Conservation (phyloP, 2,329 filamentous ascomycete genomes). For the Fusarium begoniae region DNA sequence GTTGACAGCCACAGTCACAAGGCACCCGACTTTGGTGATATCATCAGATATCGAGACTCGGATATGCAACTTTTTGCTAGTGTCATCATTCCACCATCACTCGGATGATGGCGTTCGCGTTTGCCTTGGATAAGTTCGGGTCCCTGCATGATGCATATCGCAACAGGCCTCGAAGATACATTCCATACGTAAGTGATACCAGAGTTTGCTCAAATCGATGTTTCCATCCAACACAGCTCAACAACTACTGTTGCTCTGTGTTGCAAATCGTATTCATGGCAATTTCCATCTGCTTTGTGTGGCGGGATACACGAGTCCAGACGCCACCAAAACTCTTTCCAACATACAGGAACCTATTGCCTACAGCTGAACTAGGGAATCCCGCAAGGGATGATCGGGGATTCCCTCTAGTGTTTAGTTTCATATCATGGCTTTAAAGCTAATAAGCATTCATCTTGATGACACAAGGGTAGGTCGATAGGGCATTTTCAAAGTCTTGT, state of each 20-base stretch:
- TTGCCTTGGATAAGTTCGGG: slow-evolving; percentile 5
- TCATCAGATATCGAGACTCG: background rate
- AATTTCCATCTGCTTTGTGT: background rate
- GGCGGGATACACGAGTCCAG: background rate
- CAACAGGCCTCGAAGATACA: background rate
- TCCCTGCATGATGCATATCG: slow-evolving; percentile 10
- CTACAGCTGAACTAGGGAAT: background rate
- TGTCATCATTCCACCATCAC: background rate
- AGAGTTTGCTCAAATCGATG: background rate
- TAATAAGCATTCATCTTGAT: background rate
- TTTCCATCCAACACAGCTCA: background rate
- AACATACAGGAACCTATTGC: background rate
- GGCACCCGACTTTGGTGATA: background rate
- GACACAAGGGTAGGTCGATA: background rate
- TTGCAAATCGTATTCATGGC: background rate
- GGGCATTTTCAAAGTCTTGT: background rate
- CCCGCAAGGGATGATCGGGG: background rate
- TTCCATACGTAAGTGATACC: background rate
- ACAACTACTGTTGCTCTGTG: background rate
- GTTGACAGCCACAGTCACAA: background rate
- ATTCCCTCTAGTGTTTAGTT: background rate
- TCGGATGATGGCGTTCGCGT: background rate
- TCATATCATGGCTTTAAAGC: background rate
- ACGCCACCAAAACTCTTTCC: background rate
- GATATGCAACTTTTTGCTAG: background rate